Base-by-base conservation (phyloP, 208 protist species). In the Leishmania braziliensis region DNA sequence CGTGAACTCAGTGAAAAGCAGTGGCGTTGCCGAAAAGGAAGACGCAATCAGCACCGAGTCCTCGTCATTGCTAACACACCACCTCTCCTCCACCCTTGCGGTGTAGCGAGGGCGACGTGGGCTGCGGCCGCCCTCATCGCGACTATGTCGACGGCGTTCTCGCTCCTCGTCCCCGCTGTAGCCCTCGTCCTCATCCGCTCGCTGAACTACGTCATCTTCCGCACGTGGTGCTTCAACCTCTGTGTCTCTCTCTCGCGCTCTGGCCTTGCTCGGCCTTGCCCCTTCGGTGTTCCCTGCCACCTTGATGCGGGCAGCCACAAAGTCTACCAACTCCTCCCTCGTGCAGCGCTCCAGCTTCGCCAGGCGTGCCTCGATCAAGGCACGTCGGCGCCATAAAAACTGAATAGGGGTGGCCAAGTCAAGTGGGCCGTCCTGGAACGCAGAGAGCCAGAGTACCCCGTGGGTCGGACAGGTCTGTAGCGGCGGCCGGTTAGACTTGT, bases 341-440 rank as follows among this genome's bases (percentile, higher is more conserved):
- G 92, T 82, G 78, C 83, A 92, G n/a, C 71, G n/a, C 69, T 90
- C 87, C 50, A 96, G 85, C 79, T 89, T 88, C 4, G 75, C 54
- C 48, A 96, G 79, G 3, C 83, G 84, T 23, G 80, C 81, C 70
- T 89, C 91, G 43, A 95, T 86, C 29, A 89, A 62, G 1, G 75
- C 77, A 8, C 88, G 89, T 6, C 91, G 89, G 23, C 89, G 77
- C 60, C 74, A 60, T 5, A 80, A 16, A 79, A 94, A 97, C 66
- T 82, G 71, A 29, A 89, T 71, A 10, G 80, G 75, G 0, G 78
- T 84, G 26, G 60, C 75, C 33, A 90, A 75, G 62, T 95, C 93
- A 3, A 95, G 82, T 29, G 91, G 90, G 23, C 75, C 85, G n/a
- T 94, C 86, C 54, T 97, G 91, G 20, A 96, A 87, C 50, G 89